Evolutionary conservation across 176 grass and related monocot genomes (phyloP).

Genomic region (Chrysopogon serrulatus): DNA sequence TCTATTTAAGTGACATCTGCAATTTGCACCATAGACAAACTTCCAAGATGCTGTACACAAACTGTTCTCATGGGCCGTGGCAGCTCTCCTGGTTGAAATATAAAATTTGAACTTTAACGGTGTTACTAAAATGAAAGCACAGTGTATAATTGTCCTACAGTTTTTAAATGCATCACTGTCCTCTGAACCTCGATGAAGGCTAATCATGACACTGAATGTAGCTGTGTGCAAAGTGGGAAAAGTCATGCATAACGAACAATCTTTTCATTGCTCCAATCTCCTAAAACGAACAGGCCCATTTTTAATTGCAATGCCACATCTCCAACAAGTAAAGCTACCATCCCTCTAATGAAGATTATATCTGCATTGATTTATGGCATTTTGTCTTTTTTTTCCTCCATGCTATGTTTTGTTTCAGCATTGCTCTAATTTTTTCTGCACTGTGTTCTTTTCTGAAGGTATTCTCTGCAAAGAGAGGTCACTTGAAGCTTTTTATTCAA

Average conservation of each 20-base stretch:
- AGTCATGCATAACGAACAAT: background rate
- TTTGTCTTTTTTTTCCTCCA: background rate
- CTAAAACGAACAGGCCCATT: background rate
- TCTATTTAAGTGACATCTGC: background rate
- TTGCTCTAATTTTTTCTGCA: constrained; percentile 27
- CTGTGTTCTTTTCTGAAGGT: constrained; percentile 55
- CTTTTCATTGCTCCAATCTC: background rate
- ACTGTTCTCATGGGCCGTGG: background rate
- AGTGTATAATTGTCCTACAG: background rate
- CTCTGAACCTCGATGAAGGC: background rate
- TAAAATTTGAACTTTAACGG: background rate
- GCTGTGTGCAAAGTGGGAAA: background rate
- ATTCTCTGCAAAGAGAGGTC: constrained; percentile 90
- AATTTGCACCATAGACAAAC: background rate
- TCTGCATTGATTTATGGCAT: background rate
- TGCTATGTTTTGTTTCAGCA: constrained; percentile 15
- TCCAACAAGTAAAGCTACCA: constrained; percentile 12
- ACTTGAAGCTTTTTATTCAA: constrained; percentile 72
- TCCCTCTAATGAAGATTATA: background rate
- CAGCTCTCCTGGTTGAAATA: background rate
- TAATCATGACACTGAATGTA: constrained; percentile 5
- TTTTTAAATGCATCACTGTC: constrained; percentile 1
- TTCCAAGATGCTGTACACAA: background rate
- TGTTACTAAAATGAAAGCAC: background rate
- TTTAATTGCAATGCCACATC: constrained; percentile 1